Base-by-base conservation (phyloP, 129 eudicot species). In the Oenanthe sinensis region DNA sequence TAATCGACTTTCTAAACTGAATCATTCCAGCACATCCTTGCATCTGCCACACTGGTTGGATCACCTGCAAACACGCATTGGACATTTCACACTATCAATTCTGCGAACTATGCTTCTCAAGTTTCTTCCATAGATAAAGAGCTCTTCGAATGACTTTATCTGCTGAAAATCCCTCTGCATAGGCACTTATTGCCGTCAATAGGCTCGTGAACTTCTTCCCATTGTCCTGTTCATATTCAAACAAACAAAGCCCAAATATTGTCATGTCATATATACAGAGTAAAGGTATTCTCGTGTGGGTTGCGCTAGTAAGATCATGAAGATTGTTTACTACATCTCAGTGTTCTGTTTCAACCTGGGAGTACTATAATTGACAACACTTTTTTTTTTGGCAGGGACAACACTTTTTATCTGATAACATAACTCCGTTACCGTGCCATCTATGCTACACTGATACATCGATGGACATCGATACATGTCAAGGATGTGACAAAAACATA, bases 91-190 rank as follows among this genome's bases (percentile, higher is more conserved):
- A 17, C 17, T 20, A 30, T 26, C 4, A 0, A 37, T 70, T 39
- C 14, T 43, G 45, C 16, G 0, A 73, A 50, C 75, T 74, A 83
- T 82, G 77, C 58, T 77, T 84, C 72, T 86, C 96, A 78, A 91
- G 96, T 84, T 96, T 92, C 90, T 92, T 83, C 99, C 99, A 96
- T 83, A 96, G 55, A 85, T 88, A 79, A 43, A 85, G 82, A 40
- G 91, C 91, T 79, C 92, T 87, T 84, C 97, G 90, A 39, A 96
- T 96, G 79, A 96, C 85, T 39, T 87, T 65, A 86, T 96, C 99
- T 55, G 97, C 96, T 24, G 99, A 96, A 88, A 85, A 92, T 49
- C 99, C 99, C 89, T 96, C 97, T 26, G 97, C 99, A 84, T 96
- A 96, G 8, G 99, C 99, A 78, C 95, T 88, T 33, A 96, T 96